Percentiles rank a stretch among this genome's conserved stretches.
Conservation (phyloP, 2,329 filamentous ascomycete genomes). For the Penicillium griseofulvum region DNA sequence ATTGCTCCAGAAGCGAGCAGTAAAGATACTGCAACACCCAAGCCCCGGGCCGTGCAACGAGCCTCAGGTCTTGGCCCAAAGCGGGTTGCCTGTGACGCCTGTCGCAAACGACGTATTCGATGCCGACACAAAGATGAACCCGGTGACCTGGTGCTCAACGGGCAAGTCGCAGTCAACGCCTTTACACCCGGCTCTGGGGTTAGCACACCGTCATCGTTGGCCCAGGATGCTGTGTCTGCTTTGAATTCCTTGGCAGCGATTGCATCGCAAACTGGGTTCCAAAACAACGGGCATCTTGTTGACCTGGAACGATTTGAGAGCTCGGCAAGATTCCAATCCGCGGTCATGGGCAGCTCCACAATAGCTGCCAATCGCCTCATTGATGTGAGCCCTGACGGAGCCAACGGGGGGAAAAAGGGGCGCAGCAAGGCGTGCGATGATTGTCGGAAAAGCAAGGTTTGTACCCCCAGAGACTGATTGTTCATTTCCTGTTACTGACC, state of each 20-base stretch:
- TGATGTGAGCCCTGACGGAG: constrained; percentile 35
- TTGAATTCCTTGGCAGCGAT: constrained; percentile 40
- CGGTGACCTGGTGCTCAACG: constrained; percentile 26
- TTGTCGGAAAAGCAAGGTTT: constrained; percentile 66
- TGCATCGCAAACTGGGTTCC: constrained; percentile 36
- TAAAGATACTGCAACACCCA: constrained; percentile 32
- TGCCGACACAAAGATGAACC: constrained; percentile 63
- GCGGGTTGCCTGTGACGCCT: constrained; percentile 60
- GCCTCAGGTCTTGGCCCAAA: constrained; percentile 60
- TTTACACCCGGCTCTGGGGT: constrained; percentile 30
- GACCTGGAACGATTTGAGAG: constrained; percentile 31
- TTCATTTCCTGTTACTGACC: constrained; percentile 20
- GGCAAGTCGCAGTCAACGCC: constrained; percentile 30
- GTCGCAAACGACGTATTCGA: constrained; percentile 60
- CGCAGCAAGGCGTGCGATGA: constrained; percentile 64
- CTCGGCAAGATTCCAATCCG: constrained; percentile 25
- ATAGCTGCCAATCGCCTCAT: constrained; percentile 25
- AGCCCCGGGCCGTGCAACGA: constrained; percentile 50
- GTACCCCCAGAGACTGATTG: neutral
- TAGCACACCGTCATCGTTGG: constrained; percentile 33
- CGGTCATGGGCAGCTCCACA: constrained; percentile 29
- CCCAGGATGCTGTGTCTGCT: constrained; percentile 40
- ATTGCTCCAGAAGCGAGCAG: constrained; percentile 17
- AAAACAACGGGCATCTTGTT: constrained; percentile 23
- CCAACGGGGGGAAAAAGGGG: constrained; percentile 52